phyloP scores from a whole-genome alignment of 108 stramenopile genomes.

The Fragilariopsis cylindrus region DNA sequence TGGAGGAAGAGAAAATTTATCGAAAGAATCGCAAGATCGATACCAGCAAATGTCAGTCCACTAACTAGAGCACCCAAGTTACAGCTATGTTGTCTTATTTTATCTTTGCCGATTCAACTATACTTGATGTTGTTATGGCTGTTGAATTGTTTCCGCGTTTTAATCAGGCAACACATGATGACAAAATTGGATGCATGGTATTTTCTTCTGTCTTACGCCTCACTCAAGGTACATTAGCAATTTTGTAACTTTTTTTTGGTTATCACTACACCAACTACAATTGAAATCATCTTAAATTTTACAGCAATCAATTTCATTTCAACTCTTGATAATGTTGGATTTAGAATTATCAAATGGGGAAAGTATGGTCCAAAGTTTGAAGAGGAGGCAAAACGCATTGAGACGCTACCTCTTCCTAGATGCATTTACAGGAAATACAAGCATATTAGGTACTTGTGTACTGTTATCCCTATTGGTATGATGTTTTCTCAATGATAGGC shows the following conservation, averaged over 20 bases:
- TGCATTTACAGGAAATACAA: slow-evolving; percentile 13
- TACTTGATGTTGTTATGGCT: not conserved
- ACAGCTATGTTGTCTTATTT: not conserved
- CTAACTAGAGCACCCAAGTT: not conserved
- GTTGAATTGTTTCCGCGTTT: slow-evolving; percentile 9
- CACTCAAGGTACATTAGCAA: not conserved
- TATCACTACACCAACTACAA: not conserved
- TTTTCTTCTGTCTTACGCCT: not conserved
- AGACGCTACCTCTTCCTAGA: not conserved
- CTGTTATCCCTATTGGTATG: not conserved
- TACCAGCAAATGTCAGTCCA: not conserved
- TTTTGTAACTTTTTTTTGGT: slow-evolving; percentile 14
- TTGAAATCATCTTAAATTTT: slow-evolving; percentile 24
- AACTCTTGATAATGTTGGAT: slow-evolving; percentile 14
- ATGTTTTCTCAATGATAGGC: not conserved
- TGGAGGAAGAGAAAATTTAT: not conserved
- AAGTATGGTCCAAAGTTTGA: slow-evolving; percentile 4
- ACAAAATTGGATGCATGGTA: not conserved
- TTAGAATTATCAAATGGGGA: not conserved
- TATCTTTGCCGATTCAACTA: slow-evolving; percentile 10
- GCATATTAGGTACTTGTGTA: not conserved
- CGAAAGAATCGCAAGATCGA: not conserved
- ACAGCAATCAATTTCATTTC: slow-evolving; percentile 21
- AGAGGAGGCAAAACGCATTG: not conserved
- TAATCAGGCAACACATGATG: not conserved